Percentiles rank a stretch among this genome's conserved stretches.
phyloP scores from a whole-genome alignment of 2,329 filamentous ascomycete genomes.

The Emmonsiellopsis sp. region DNA sequence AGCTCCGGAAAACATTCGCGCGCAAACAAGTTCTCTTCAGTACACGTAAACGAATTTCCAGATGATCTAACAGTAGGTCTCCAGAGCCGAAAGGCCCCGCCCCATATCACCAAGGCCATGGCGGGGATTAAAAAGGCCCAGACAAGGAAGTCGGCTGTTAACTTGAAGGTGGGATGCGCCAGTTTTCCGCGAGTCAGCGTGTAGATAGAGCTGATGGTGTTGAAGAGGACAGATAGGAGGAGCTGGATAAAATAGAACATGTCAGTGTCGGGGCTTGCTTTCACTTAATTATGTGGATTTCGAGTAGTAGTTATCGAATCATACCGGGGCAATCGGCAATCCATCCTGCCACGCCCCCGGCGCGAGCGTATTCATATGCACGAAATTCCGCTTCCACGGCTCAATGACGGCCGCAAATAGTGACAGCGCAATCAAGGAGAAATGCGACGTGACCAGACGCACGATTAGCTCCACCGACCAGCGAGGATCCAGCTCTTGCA shows the following conservation, averaged over 20 bases:
- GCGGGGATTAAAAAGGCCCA: slow-evolving; percentile 13
- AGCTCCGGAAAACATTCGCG: slow-evolving; percentile 20
- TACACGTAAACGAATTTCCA: slow-evolving; percentile 13
- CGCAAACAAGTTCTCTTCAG: slow-evolving; percentile 17
- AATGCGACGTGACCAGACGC: slow-evolving; percentile 12
- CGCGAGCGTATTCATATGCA: slow-evolving; percentile 16
- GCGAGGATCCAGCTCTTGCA: slow-evolving; percentile 5
- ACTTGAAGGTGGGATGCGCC: slow-evolving; percentile 6
- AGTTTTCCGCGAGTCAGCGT: slow-evolving; percentile 1
- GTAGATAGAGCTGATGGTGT: slow-evolving; percentile 14
- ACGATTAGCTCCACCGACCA: slow-evolving; percentile 12
- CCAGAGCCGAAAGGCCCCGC: slow-evolving; percentile 23
- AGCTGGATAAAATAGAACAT: slow-evolving; percentile 7
- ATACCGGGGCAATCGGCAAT: slow-evolving; percentile 19
- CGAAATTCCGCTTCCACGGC: slow-evolving; percentile 20
- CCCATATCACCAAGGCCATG: slow-evolving; percentile 19
- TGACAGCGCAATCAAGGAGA: slow-evolving; percentile 17
- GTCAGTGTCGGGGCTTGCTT: too few species aligned
- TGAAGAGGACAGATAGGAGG: slow-evolving; percentile 12
- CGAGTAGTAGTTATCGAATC: background rate
- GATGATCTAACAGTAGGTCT: slow-evolving; percentile 7
- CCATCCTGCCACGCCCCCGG: slow-evolving; percentile 24
- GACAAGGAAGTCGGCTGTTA: slow-evolving; percentile 11
- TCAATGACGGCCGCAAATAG: slow-evolving; percentile 20
- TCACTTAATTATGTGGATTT: too few species aligned